Percentiles rank a stretch among this genome's conserved stretches.
These are phyloP conservation scores for Penicillium psychrofluorescens DNA, from an alignment of 495 filamentous ascomycete genomes.

Conservation along the genomic window DNA sequence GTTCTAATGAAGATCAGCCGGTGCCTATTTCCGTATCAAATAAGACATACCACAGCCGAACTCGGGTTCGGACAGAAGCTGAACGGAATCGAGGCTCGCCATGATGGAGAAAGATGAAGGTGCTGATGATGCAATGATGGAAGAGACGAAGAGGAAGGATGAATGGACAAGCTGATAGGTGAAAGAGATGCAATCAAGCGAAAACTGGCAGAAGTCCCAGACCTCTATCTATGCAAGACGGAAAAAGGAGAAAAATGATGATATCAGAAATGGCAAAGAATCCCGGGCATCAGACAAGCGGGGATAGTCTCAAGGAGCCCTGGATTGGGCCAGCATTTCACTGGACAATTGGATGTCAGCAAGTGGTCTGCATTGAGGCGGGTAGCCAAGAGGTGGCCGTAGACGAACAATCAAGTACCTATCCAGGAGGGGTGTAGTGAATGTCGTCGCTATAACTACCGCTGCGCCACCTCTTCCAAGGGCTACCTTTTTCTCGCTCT, in stretches of 20 bases:
- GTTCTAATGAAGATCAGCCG: constrained; percentile 25
- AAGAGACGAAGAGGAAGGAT: not conserved
- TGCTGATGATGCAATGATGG: constrained; percentile 1
- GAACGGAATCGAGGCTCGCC: constrained; percentile 29
- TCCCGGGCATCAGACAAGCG: too few species aligned
- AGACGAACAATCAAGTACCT: not conserved
- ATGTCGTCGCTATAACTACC: constrained; percentile 1
- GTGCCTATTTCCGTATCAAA: too few species aligned
- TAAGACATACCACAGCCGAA: constrained; percentile 38
- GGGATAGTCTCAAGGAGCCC: constrained; percentile 16
- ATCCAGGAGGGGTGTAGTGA: not conserved
- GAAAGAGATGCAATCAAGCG: not conserved
- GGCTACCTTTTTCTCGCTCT: constrained; percentile 3
- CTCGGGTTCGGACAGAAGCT: constrained; percentile 34
- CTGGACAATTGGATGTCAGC: constrained; percentile 4
- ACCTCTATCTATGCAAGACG: not conserved
- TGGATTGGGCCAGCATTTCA: constrained; percentile 19
- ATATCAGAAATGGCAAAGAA: too few species aligned
- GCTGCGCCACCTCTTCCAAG: constrained; percentile 3
- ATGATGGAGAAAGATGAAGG: constrained; percentile 7
- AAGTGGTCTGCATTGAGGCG: not conserved
- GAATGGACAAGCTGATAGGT: too few species aligned
- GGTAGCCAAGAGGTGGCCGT: too few species aligned
- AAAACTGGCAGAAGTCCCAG: constrained; percentile 3
- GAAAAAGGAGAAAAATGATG: not conserved